These are phyloP conservation scores for Aeschynomene evenia DNA, from an alignment of 306 rosid genomes.

Conservation along the genomic window DNA sequence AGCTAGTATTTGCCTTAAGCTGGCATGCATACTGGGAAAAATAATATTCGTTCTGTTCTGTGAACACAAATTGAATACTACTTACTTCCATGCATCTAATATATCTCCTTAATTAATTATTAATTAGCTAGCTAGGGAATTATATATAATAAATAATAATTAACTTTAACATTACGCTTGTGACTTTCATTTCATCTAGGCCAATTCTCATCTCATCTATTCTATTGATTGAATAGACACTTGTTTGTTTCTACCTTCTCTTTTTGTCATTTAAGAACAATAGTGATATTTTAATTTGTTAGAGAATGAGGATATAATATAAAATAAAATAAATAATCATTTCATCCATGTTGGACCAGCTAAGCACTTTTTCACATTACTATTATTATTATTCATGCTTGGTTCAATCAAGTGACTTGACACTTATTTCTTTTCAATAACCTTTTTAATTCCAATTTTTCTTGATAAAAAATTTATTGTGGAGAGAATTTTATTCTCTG, in stretches of 20 bases:
- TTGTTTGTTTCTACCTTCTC: conserved; percentile 41
- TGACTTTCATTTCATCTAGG: conserved; percentile 23
- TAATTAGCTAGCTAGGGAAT: too few relatives aligned
- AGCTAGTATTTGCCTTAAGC: conserved; percentile 36
- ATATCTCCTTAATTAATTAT: neutral
- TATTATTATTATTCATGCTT: neutral
- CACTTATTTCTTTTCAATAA: too few relatives aligned
- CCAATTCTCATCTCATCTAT: conserved; percentile 44
- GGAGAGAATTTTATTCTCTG: neutral
- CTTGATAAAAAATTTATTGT: neutral
- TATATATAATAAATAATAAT: too few relatives aligned
- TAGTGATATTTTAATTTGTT: neutral
- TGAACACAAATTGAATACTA: neutral
- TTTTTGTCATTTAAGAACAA: conserved; percentile 9
- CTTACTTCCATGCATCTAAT: too few relatives aligned
- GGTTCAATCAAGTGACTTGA: neutral
- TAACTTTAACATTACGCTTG: conserved; percentile 16
- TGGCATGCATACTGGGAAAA: conserved; percentile 48
- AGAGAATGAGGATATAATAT: neutral
- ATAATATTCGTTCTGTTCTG: conserved; percentile 14
- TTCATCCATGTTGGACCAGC: neutral
- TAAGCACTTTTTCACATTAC: neutral
- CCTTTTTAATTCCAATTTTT: too few relatives aligned
- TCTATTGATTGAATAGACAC: conserved; percentile 51
- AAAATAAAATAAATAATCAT: too few relatives aligned